Base-by-base conservation (phyloP, 768 basidiomycete species). In the Galerina sulciceps region DNA sequence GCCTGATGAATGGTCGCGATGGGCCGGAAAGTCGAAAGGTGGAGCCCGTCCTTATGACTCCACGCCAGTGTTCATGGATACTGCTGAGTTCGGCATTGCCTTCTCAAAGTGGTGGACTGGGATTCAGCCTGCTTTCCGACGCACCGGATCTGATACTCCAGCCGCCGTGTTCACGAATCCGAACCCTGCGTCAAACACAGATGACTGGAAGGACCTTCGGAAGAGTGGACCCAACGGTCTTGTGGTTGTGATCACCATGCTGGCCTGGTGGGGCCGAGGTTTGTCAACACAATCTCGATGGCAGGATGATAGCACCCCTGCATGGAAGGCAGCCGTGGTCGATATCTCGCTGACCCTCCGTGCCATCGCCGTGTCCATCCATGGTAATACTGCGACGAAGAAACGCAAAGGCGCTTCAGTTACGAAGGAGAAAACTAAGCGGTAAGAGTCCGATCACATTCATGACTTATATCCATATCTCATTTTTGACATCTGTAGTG, bases 251-350 rank as follows among this genome's bases (percentile, higher is more conserved):
- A 8, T 60, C 17, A 58, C 56, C 26, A 20, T 64, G 34, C 38
- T 59, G 26, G 41, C 26, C 9, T 64, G 62, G 62, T 64, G 62
- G 62, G 62, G 59, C 13, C 52, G 51, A 31, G 26, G 44, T 2
- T 23, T 64, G n/a, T 15, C 34, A 1, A 15, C 22, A 10, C 51
- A 53, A 10, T 36, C 55, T 22, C 38, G 36, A 8, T 64, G 40
- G 44, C 62, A 60, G 45, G 49, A 53, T 8, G 59, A 60, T 37
- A 57, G 43, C 8, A 26, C 42, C 0, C 2, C 37, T 13, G 18
- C 50, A 11, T 63, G 58, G 58, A 37, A 31, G 9, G 18, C 14
- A 6, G 36, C 41, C 10, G 35, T 55, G 14, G 31, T 44, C 6
- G 59, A 60, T 11, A 35, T 60, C 15, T 35, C 38, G 18, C 6